Conservation (phyloP, 1,139 yeast species). For the Kluyveromyces marxianus region DNA sequence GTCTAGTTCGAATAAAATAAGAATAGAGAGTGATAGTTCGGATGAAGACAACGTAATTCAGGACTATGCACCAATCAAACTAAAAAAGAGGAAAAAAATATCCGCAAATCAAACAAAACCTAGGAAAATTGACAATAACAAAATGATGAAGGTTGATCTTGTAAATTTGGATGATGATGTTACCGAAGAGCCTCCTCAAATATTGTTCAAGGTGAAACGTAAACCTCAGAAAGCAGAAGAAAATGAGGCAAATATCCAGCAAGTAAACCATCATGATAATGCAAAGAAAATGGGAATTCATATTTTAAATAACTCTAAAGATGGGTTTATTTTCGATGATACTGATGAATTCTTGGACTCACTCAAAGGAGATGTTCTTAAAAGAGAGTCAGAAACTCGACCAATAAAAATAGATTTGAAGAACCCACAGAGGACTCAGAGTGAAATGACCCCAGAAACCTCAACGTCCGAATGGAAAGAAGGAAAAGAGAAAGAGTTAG, state of each 20-base stretch:
- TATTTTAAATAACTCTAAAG: constrained; percentile 15
- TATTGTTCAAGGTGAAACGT: constrained; percentile 36
- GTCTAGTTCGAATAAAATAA: neutral
- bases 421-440: constrained; percentile 8
- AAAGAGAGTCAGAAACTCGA: constrained; percentile 5
- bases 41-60: constrained; percentile 20
- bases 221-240: constrained; percentile 32
- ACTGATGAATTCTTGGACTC: constrained; percentile 49
- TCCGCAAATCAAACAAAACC: constrained; percentile 14
- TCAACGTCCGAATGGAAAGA: neutral
- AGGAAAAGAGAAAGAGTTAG: constrained; percentile 9
- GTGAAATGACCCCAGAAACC: constrained; percentile 7
- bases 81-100: constrained; percentile 24
- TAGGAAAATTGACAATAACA: constrained; percentile 11
- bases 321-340: constrained; percentile 45
- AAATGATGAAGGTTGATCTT: constrained; percentile 29
- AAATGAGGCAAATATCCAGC: no score
- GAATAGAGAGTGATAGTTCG: constrained; percentile 7
- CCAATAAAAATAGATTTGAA: constrained; percentile 3
- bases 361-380: constrained; percentile 23
- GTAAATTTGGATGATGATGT: constrained; percentile 37
- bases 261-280: no score
- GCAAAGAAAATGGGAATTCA: constrained; percentile 17
- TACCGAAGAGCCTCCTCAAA: constrained; percentile 35
- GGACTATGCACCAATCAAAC: constrained; percentile 26